Conservation (phyloP, 1,139 yeast genomes). For the Pichia sp. region DNA sequence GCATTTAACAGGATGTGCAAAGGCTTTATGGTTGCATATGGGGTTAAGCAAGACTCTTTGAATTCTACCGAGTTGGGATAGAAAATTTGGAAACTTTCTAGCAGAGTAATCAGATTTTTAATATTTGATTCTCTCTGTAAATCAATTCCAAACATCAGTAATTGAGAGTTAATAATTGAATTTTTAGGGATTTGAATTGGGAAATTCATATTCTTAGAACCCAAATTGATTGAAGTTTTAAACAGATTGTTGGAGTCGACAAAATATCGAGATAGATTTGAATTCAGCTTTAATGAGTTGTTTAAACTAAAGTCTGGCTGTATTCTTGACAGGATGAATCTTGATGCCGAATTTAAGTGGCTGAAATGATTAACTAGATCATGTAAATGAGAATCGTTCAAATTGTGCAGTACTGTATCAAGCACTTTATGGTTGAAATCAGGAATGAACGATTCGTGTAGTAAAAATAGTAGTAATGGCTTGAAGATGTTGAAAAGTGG, state of each 20-base stretch:
- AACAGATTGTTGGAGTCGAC: constrained; percentile 13
- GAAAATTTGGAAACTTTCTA: neutral
- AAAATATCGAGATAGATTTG: constrained; percentile 7
- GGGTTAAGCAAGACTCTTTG: constrained; percentile 12
- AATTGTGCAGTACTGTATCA: constrained; percentile 8
- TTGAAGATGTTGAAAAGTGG: constrained; percentile 40
- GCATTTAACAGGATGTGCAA: constrained; percentile 37
- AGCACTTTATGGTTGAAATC: constrained; percentile 12
- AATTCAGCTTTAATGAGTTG: constrained; percentile 11
- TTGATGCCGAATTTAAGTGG: constrained; percentile 10
- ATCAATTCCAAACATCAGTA: constrained; percentile 24
- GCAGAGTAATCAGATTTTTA: constrained; percentile 5
- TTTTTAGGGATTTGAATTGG: constrained; percentile 24
- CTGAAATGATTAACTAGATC: constrained; percentile 13
- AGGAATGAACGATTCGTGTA: constrained; percentile 35
- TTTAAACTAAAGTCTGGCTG: constrained; percentile 9
- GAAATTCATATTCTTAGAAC: constrained; percentile 14
- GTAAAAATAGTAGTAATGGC: constrained; percentile 40
- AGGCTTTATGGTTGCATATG: constrained; percentile 17
- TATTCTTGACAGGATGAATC: constrained; percentile 19
- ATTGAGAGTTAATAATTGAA: constrained; percentile 19
- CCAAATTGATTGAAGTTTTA: constrained; percentile 15
- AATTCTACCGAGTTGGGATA: neutral
- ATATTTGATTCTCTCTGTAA: constrained; percentile 18
- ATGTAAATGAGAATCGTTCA: constrained; percentile 17